A percentile compares a stretch with the other conserved stretches of the same genome.
phyloP scores from a whole-genome alignment of 768 basidiomycete genomes.

The Mrakia blollopis region DNA sequence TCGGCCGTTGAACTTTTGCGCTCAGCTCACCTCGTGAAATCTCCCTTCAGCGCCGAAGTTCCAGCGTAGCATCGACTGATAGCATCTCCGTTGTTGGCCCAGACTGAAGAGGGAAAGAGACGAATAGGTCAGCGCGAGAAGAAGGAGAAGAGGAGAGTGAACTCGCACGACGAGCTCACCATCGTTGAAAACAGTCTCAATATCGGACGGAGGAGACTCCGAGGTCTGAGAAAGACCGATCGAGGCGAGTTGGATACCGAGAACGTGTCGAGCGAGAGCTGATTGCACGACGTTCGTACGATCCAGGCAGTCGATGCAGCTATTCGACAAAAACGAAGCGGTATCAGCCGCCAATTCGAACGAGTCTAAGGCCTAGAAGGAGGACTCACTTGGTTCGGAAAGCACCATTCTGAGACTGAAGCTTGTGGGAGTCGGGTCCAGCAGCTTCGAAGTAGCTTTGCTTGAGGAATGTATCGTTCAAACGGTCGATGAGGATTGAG shows the following conservation, averaged over 20 bases:
- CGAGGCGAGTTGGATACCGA: constrained; percentile 49
- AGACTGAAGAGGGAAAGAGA: constrained; percentile 52
- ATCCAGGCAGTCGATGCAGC: constrained; percentile 94
- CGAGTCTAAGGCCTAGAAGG: neutral
- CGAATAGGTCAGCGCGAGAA: neutral
- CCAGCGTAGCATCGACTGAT: constrained; percentile 81
- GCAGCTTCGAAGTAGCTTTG: constrained; percentile 20
- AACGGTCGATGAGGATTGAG: constrained; percentile 62
- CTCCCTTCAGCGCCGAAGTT: constrained; percentile 79
- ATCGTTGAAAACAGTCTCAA: constrained; percentile 73
- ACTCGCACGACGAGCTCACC: constrained; percentile 54
- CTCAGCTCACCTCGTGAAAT: constrained; percentile 67
- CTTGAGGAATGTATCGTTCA: constrained; percentile 48
- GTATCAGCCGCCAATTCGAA: neutral
- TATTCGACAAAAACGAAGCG: constrained; percentile 48
- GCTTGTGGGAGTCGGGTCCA: constrained; percentile 43
- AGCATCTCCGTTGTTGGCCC: constrained; percentile 98
- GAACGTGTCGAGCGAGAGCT: constrained; percentile 78
- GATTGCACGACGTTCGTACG: constrained; percentile 76
- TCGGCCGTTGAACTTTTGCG: too few relatives aligned
- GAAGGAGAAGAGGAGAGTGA: neutral
- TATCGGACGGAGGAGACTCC: constrained; percentile 49
- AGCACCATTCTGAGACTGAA: constrained; percentile 65
- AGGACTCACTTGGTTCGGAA: constrained; percentile 54
- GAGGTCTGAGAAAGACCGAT: constrained; percentile 43